Conservation (phyloP, 495 filamentous ascomycete genomes). For the Cenococcum geophilum region DNA sequence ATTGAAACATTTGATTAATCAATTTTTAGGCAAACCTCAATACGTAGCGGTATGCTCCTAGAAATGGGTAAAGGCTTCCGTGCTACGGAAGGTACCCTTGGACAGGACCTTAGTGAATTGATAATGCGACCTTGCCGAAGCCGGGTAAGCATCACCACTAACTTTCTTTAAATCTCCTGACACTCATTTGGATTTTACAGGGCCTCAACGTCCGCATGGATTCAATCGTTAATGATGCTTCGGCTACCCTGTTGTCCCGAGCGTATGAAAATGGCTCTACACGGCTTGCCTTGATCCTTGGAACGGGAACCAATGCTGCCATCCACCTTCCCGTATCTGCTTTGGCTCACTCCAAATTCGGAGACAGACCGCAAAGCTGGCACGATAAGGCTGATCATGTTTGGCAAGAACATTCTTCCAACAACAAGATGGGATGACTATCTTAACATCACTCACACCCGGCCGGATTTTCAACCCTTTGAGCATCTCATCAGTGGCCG, state of each 20-base stretch:
- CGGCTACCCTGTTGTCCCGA: conserved; percentile 41
- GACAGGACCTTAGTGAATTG: conserved; percentile 54
- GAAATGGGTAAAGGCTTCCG: conserved; percentile 65
- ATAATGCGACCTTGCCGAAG: conserved; percentile 53
- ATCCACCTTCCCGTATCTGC: conserved; percentile 38
- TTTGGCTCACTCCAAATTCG: conserved; percentile 37
- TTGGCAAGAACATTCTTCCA: conserved; percentile 40
- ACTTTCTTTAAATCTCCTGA: neutral
- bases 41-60: conserved; percentile 50
- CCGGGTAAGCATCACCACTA: conserved; percentile 30
- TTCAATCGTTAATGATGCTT: conserved; percentile 43
- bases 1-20: conserved; percentile 7
- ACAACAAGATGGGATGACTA: conserved; percentile 41
- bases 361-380: conserved; percentile 36
- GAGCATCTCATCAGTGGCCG: conserved; percentile 49
- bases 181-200: conserved; percentile 19
- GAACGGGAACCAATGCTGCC: conserved; percentile 43
- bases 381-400: conserved; percentile 37
- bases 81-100: conserved; percentile 52
- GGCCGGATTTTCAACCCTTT: conserved; percentile 44
- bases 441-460: conserved; percentile 37
- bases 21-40: conserved; percentile 47
- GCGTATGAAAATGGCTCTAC: conserved; percentile 40
- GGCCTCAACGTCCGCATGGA: conserved; percentile 39
- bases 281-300: conserved; percentile 41